Percentiles rank a stretch among this genome's conserved stretches.
These are phyloP conservation scores for Mucor circinelloides DNA, from an alignment of 371 early-diverging fungal species.

Conservation along the genomic window DNA sequence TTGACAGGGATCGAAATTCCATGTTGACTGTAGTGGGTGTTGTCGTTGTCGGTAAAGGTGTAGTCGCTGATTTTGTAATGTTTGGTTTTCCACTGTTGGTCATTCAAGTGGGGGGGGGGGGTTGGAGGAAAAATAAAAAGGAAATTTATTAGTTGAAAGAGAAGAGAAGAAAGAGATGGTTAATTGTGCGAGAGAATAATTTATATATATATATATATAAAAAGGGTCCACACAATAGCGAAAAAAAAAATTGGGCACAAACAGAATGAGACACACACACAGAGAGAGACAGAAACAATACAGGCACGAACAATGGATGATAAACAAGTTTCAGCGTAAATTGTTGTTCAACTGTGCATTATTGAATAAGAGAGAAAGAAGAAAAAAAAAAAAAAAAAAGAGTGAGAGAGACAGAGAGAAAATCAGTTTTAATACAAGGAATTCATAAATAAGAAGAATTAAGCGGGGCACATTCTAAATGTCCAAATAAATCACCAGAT, in stretches of 20 bases:
- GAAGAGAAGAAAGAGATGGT: background rate
- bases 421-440: background rate
- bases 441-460: background rate
- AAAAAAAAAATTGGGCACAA: background rate
- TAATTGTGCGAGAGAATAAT: background rate
- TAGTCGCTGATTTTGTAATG: background rate
- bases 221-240: background rate
- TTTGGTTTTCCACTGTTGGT: background rate
- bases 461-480: background rate
- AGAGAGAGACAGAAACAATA: background rate
- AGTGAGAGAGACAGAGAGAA: background rate
- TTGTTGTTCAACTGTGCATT: background rate
- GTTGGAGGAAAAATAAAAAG: slow-evolving; percentile 4
- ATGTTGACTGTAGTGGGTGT: background rate
- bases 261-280: too few species aligned
- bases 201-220: background rate
- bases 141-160: background rate
- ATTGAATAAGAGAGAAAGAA: background rate
- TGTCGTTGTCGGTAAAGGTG: background rate
- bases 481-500: background rate
- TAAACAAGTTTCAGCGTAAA: background rate
- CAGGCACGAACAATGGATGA: background rate
- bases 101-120: too few species aligned
- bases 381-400: too few species aligned
- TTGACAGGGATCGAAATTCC: slow-evolving; percentile 8